Evolutionary conservation across 1,284 basidiomycete genomes (phyloP), one percentile per base, ranked within the genome.

Genomic region (Ustilago xerochloae): DNA sequence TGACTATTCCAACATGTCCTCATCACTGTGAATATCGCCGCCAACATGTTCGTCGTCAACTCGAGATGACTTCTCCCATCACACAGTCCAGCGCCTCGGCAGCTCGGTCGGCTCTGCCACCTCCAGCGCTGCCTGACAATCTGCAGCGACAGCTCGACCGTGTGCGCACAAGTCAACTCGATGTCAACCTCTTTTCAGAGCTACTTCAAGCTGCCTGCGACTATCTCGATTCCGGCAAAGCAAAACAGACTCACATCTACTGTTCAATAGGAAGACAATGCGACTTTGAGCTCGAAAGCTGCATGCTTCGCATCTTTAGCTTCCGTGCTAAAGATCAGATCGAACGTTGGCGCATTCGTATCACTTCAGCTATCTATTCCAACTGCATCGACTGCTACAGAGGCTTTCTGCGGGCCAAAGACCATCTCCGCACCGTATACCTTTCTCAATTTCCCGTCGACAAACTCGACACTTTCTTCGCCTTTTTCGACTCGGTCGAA

Each of bases 331-430:
- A 62, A 28, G 59, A 66, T 22, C 28, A 72, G 38, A 59, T 79
- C 32, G 64, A 63, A 32, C 47, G 59, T n/a, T 81, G 79, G 79
- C 53, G 58, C 9, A 43, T 38, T 24, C 62, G 51, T 29, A 26
- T 77, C 39, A 61, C 60, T 6, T 52, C 51, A 1, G 61, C 65
- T 12, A 56, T 77, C 50, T 76, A 73, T 33, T 53, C 65, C 26
- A 70, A 65, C 45, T 81, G 79, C 22, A n/a, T 69, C 53, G 75
- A 76, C 8, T 79, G 77, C 60, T 78, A 74, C 60, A 65, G 73
- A 20, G 72, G 66, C 29, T 78, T 66, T 18, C 54, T 79, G 41
- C 43, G 35, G 7, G 76, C 70, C 18, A 75, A 73, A 20, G 49
- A 70, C 15, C 66, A 57, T 18, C 66, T 76, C 22, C 58, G 62